Conservation (phyloP, 2,329 filamentous ascomycete species). For the Botrytis squamosa region DNA sequence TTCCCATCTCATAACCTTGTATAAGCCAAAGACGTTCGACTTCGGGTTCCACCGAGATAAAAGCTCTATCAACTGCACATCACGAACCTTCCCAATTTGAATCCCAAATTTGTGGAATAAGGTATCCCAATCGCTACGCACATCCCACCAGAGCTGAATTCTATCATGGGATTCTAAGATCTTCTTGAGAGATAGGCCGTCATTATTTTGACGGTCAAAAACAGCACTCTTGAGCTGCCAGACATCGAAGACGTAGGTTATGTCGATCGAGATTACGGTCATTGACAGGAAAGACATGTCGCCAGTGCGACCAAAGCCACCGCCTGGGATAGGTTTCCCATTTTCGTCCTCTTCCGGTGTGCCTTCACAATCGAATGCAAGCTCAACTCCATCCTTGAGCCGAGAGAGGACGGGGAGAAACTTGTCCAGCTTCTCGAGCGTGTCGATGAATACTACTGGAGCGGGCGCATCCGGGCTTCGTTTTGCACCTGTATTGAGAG, state of each 20-base stretch:
- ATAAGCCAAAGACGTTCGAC: background rate
- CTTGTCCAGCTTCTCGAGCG: background rate
- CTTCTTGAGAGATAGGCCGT: background rate
- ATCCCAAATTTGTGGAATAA: background rate
- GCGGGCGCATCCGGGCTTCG: background rate
- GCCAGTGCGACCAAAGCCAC: background rate
- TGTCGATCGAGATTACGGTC: background rate
- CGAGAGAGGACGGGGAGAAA: background rate
- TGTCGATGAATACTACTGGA: background rate
- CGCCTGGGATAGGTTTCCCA: background rate
- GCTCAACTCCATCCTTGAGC: background rate
- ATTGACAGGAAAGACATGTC: background rate
- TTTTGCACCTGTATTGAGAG: background rate
- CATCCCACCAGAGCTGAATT: constrained; percentile 11
- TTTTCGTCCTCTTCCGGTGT: background rate
- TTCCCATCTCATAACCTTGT: background rate
- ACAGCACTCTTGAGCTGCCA: background rate
- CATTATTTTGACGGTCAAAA: background rate
- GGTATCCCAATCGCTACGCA: constrained; percentile 8
- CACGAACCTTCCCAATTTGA: background rate
- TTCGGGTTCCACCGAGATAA: background rate
- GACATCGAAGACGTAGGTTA: constrained; percentile 4
- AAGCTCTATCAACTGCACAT: background rate
- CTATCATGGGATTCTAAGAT: background rate
- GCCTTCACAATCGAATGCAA: constrained; percentile 1